phyloP scores from a whole-genome alignment of 164 flowering plant genomes.

The Pachysandra terminalis region DNA sequence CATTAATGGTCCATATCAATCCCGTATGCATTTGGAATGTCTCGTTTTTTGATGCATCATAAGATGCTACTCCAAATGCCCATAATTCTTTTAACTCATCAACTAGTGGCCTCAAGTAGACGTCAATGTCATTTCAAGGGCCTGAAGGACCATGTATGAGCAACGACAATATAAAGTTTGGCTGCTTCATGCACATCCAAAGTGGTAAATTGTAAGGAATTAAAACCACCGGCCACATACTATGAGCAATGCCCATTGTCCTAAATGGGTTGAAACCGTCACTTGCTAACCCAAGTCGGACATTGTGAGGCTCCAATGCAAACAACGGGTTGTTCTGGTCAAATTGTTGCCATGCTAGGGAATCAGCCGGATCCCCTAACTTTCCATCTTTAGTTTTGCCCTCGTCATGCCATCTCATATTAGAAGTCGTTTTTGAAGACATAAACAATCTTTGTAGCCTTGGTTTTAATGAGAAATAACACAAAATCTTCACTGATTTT shows the following conservation, averaged over 20 bases:
- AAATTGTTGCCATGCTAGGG: slow-evolving; percentile 15
- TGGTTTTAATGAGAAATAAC: slow-evolving; percentile 12
- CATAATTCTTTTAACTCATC: slow-evolving; percentile 19
- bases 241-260: slow-evolving; percentile 13
- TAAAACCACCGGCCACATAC: slow-evolving; percentile 13
- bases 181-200: slow-evolving; percentile 14
- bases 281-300: slow-evolving; percentile 21
- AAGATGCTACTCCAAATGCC: slow-evolving; percentile 7
- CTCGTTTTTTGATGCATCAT: slow-evolving; percentile 8
- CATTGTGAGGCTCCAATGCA: slow-evolving; percentile 15
- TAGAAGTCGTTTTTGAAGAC: slow-evolving; percentile 2
- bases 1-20: slow-evolving; percentile 19
- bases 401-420: slow-evolving; percentile 23
- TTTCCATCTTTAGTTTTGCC: neutral
- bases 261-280: slow-evolving; percentile 33
- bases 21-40: slow-evolving; percentile 12
- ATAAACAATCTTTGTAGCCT: slow-evolving; percentile 20
- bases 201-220: slow-evolving; percentile 14
- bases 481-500: slow-evolving; percentile 5
- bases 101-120: slow-evolving; percentile 17
- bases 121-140: slow-evolving; percentile 15
- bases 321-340: slow-evolving; percentile 2
- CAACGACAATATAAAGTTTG: slow-evolving; percentile 7
- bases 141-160: slow-evolving; percentile 15
- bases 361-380: slow-evolving; percentile 17